phyloP scores from a whole-genome alignment of 345 rosid species.

The Hibiscus trionum region DNA sequence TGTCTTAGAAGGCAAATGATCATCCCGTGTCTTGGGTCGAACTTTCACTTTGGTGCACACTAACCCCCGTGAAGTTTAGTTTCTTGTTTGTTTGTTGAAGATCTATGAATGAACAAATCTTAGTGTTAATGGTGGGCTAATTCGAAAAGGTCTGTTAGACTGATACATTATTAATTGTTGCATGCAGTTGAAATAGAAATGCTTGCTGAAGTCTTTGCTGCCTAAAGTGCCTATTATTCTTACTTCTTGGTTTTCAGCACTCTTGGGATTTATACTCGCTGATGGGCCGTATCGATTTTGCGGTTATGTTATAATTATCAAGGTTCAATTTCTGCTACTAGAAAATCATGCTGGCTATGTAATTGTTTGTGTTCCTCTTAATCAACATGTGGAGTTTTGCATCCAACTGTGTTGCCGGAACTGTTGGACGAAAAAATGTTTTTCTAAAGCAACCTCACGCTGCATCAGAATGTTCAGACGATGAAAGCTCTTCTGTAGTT shows the following conservation, averaged over 20 bases:
- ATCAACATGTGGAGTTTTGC: conserved; percentile 58
- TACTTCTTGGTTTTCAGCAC: background rate
- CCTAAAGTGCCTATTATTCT: background rate
- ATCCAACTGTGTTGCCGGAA: conserved; percentile 42
- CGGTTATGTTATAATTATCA: background rate
- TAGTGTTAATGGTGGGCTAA: background rate
- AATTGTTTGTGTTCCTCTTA: background rate
- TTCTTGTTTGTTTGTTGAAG: background rate
- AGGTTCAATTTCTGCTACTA: conserved; percentile 10
- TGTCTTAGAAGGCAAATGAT: background rate
- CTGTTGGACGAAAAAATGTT: conserved; percentile 32
- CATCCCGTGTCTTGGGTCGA: background rate
- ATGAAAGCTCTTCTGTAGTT: conserved; percentile 15
- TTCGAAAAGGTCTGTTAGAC: background rate
- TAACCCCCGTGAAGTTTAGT: background rate
- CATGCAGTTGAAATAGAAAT: background rate
- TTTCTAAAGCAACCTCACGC: conserved; percentile 23
- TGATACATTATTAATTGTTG: background rate
- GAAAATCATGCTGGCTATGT: conserved; percentile 6
- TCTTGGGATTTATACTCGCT: background rate
- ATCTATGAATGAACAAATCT: background rate
- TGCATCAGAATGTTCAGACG: conserved; percentile 33
- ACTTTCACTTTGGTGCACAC: background rate
- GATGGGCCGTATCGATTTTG: background rate
- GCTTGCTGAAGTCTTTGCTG: background rate